Base-by-base conservation (phyloP, 2,329 filamentous ascomycete species). In the Cercospora sp. region DNA sequence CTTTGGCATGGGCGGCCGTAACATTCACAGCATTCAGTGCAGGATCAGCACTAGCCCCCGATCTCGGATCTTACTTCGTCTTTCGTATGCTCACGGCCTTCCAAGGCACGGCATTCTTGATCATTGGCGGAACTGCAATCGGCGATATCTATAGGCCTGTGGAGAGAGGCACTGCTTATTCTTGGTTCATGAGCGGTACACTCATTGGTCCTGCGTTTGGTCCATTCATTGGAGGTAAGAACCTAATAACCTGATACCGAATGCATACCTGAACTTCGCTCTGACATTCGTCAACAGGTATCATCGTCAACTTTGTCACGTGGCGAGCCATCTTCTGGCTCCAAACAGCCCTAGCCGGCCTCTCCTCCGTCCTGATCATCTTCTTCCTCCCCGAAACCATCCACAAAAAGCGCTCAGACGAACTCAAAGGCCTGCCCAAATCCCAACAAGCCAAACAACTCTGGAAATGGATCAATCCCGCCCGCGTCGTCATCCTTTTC, bases 291-390 rank as follows among this genome's bases (percentile, higher is more conserved):
- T 26, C 7, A 5, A 23, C 5, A 59, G 55, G 91, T 26, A 88
- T 93, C 55, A 91, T 94, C 61, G 90, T 93, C 16, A 93, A 90
- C 0, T 93, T 88, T 78, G 83, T 84, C 6, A 86, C 84, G 2
- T 94, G 91, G 91, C 84, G 90, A 18, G 86, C 87, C 51, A 92
- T 93, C 63, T 93, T 93, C 80, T 93, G 90, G 88, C 81, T 94
- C 0, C 91, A 93, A 75, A 87, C 89, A 0, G 90, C 86, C 0
- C 82, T 93, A 5, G 89, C 88, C 0, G 90, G 86, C 1, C 75
- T 85, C 0, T 89, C 87, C 0, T 82, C 85, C 0, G 20, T 89
- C 0, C 84, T 89, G 0, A 84, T 91, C 33, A 85, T 87, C 71
- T 87, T 91, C 72, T 80, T 92, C 12, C 84, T 93, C 10, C 89